These are phyloP conservation scores for Nicotiana obtusifolia DNA, from an alignment of 257 asterid genomes.

Conservation along the genomic window DNA sequence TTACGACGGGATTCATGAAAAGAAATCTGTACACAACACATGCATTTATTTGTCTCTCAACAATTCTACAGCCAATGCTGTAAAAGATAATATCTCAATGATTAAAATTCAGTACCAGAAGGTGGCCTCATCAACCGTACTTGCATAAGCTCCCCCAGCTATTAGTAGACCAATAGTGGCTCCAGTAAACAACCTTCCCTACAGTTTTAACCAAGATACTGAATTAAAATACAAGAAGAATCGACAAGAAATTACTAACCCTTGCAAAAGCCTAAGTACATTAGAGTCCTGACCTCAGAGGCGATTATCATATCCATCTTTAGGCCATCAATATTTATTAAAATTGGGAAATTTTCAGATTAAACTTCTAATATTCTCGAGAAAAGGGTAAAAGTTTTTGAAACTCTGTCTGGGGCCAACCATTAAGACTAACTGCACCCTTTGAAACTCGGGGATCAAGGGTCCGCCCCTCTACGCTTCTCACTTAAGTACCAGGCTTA, in stretches of 20 bases:
- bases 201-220: conserved; percentile 28
- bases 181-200: conserved; percentile 91
- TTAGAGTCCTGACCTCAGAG: background rate
- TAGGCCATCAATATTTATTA: background rate
- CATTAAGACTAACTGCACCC: no score
- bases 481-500: no score
- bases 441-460: no score
- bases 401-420: no score
- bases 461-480: no score
- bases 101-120: conserved; percentile 56
- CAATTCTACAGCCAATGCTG: background rate
- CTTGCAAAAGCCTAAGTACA: background rate
- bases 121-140: conserved; percentile 98
- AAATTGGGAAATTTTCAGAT: background rate
- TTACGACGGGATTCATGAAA: background rate
- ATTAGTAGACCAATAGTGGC: conserved; percentile 81
- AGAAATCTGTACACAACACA: background rate
- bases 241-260: background rate
- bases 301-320: background rate
- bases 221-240: background rate
- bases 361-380: background rate
- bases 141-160: conserved; percentile 96
- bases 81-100: background rate
- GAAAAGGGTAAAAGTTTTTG: background rate
- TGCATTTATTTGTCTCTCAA: background rate